These are phyloP conservation scores for Lactarius deliciosus DNA, from an alignment of 768 basidiomycete genomes.

Conservation along the genomic window DNA sequence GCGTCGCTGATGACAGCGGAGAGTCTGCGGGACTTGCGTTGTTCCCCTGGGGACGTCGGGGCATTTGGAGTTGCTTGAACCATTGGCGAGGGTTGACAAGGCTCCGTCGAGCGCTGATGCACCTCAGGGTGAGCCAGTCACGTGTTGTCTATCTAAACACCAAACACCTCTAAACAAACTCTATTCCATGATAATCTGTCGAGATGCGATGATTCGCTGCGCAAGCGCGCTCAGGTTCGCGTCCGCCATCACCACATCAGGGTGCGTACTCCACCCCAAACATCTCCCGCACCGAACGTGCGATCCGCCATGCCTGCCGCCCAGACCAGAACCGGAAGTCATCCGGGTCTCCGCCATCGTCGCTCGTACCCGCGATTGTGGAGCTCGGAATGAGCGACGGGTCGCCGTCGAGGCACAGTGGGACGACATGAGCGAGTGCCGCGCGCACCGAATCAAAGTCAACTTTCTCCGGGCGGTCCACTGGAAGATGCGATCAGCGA, in stretches of 20 bases:
- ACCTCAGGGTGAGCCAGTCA: not conserved
- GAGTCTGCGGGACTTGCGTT: not conserved
- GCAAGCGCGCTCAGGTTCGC: conserved; percentile 88
- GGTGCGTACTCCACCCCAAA: conserved; percentile 88
- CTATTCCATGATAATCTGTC: conserved; percentile 44
- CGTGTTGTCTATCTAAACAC: conserved; percentile 1
- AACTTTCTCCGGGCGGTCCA: conserved; percentile 62
- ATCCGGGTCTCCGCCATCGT: conserved; percentile 68
- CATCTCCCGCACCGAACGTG: conserved; percentile 69
- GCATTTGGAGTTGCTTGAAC: not conserved
- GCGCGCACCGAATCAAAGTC: conserved; percentile 66
- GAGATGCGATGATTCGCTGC: conserved; percentile 79
- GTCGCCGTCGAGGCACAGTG: conserved; percentile 85
- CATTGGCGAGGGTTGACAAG: not conserved
- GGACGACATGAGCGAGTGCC: conserved; percentile 73
- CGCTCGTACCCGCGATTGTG: conserved; percentile 18
- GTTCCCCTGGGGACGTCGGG: not conserved
- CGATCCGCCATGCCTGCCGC: conserved; percentile 87
- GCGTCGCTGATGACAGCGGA: conserved; percentile 7
- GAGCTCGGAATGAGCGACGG: conserved; percentile 73
- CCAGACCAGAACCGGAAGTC: conserved; percentile 96
- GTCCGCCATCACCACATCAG: conserved; percentile 90
- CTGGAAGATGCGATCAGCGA: conserved; percentile 40
- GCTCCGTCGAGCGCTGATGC: no score
- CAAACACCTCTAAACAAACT: conserved; percentile 1